These are phyloP conservation scores for Vitis hybrid DNA, from an alignment of 177 flowering plant genomes.

Conservation along the genomic window DNA sequence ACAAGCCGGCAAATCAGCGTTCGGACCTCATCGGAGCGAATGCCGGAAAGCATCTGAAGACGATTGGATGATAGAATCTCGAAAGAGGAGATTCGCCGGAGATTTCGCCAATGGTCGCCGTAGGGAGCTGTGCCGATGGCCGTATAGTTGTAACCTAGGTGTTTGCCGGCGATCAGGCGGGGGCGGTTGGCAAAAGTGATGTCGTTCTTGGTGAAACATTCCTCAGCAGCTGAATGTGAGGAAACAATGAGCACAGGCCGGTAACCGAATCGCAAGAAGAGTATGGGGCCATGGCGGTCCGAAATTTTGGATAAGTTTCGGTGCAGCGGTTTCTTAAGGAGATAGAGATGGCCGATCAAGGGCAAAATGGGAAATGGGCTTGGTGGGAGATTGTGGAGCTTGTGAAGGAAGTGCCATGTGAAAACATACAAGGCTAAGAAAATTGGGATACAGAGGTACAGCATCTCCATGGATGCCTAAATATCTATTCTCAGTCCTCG, in stretches of 20 bases:
- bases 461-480: too few relatives aligned
- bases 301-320: constrained; percentile 17
- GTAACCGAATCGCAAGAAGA: constrained; percentile 20
- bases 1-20: constrained; percentile 10
- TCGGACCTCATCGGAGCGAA: constrained; percentile 25
- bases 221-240: constrained; percentile 24
- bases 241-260: constrained; percentile 23
- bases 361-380: too few relatives aligned
- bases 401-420: too few relatives aligned
- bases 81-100: constrained; percentile 14
- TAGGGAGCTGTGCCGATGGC: constrained; percentile 23
- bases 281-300: constrained; percentile 20
- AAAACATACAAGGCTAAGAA: too few relatives aligned
- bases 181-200: constrained; percentile 39
- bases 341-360: too few relatives aligned
- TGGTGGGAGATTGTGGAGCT: too few relatives aligned
- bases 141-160: constrained; percentile 29
- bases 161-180: constrained; percentile 16
- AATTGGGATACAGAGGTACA: too few relatives aligned
- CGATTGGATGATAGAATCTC: constrained; percentile 28
- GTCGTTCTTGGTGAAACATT: constrained; percentile 34
- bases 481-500: too few relatives aligned
- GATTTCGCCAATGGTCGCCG: constrained; percentile 30
- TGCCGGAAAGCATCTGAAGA: constrained; percentile 17
- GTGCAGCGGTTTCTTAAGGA: constrained; percentile 26